Conservation (phyloP, 2,329 filamentous ascomycete genomes). For the Fusarium phyllophilum region DNA sequence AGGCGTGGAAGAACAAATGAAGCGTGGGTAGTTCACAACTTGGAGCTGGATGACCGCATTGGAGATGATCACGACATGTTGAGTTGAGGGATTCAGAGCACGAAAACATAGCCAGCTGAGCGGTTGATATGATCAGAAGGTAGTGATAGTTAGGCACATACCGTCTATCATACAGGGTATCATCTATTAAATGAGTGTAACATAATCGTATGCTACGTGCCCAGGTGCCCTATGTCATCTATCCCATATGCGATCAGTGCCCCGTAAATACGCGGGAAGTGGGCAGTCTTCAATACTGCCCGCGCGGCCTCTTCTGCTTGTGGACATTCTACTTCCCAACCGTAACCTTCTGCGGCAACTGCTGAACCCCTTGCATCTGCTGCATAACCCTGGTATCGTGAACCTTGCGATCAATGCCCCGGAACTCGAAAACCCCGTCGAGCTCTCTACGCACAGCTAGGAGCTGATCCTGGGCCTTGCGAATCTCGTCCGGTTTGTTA, state of each 20-base stretch:
- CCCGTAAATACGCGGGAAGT: not conserved
- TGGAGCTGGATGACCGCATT: fast-evolving
- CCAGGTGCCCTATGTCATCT: not conserved
- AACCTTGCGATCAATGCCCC: conserved; percentile 61
- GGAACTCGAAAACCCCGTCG: conserved; percentile 63
- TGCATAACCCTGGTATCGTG: conserved; percentile 62
- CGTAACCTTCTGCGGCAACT: conserved; percentile 52
- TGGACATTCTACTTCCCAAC: conserved; percentile 45
- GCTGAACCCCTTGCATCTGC: conserved; percentile 52
- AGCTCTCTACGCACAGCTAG: conserved; percentile 58
- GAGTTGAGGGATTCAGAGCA: fast-evolving
- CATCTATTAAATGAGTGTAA: conserved; percentile 5
- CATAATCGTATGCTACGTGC: not conserved
- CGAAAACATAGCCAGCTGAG: fast-evolving
- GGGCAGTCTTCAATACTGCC: not conserved
- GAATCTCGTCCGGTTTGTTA: conserved; percentile 66
- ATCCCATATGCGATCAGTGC: fast-evolving
- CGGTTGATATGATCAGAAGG: not conserved
- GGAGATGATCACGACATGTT: fast-evolving
- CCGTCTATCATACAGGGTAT: conserved; percentile 24
- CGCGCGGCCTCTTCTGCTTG: not conserved
- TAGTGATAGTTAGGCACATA: not conserved
- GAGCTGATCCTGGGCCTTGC: conserved; percentile 64
- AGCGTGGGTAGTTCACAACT: too few species aligned
- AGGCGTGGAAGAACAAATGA: conserved; percentile 34